Conservation (phyloP, 2,329 filamentous ascomycete species). For the Sporothrix inflata region DNA sequence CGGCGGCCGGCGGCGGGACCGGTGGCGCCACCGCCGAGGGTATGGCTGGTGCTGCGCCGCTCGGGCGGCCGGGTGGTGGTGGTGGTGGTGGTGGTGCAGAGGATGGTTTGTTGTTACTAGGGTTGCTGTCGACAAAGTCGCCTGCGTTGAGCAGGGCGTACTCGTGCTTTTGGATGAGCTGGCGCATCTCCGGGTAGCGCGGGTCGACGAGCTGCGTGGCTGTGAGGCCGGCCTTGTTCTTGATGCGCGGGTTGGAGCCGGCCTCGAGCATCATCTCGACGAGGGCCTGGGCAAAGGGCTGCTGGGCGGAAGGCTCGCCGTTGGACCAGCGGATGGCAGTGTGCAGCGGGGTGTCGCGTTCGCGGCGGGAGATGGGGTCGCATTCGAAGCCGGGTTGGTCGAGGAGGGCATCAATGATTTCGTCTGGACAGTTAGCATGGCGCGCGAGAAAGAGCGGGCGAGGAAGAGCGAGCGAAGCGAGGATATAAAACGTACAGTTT, state of each 20-base stretch:
- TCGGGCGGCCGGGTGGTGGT: conserved; percentile 9
- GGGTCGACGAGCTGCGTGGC: conserved; percentile 75
- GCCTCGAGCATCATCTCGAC: conserved; percentile 83
- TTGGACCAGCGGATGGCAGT: conserved; percentile 78
- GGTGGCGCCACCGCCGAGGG: conserved; percentile 30
- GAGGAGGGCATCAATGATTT: conserved; percentile 79
- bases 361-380: conserved; percentile 71
- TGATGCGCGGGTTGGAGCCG: conserved; percentile 60
- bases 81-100: background rate
- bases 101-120: conserved; percentile 31
- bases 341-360: conserved; percentile 80
- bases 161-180: conserved; percentile 71
- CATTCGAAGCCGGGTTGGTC: conserved; percentile 86
- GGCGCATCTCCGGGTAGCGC: conserved; percentile 62
- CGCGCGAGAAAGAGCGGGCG: background rate
- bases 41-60: conserved; percentile 22
- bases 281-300: conserved; percentile 66
- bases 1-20: conserved; percentile 32
- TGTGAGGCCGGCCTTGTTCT: conserved; percentile 74
- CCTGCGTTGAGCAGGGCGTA: conserved; percentile 63
- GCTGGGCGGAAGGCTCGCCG: conserved; percentile 63
- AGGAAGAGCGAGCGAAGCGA: background rate
- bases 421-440: conserved; percentile 55
- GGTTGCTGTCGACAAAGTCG: conserved; percentile 54
- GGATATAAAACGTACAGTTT: conserved; percentile 66